Evolutionary conservation across 345 rosid genomes (phyloP), one percentile per base, ranked within the genome.

Genomic region (Salix arbutifolia): DNA sequence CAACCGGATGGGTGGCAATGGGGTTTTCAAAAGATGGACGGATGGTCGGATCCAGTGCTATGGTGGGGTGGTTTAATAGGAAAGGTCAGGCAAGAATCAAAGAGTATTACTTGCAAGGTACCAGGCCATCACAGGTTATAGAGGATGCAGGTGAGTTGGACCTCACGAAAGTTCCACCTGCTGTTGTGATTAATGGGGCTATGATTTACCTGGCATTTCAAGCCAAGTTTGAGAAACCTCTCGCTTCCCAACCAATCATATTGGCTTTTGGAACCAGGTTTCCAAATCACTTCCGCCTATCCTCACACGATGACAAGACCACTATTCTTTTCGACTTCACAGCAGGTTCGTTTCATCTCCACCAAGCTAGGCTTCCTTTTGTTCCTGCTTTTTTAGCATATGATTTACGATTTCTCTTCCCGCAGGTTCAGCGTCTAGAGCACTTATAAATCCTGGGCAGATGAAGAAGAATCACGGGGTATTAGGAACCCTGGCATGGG

Each of bases 1-100:
- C 97, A 1, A 89, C 88, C 13, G 99, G 99, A 14, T 93, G 99
- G 99, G 96, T 91, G 11, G 94, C 97, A 16, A 88, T 95, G 0
- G 99, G 97, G 9, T 95, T 93, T 80, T 95, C 97, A 0, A 89
- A 71, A 80, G 91, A 91, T 38, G 97, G 99, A n/a, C 83, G 80
- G 87, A 95, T 95, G 99, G 84, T 84, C 26, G 99, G 99, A 35
- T 91, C 97, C 2, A 95, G 94, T 71, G 96, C 97, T 9, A 90
- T 93, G 92, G 87, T 90, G 13, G 97, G 99, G 11, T 95, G 97
- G 97, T 81, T 95, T 25, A 89, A 83, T 76, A 89, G 80, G 71
- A 86, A 90, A 80, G 99, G 97, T 69, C 91, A 83, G 13, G 85
- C 96, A 1, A 91, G 81, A 76, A 87, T 95, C 81, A 87, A 90